Percentiles rank a stretch among this genome's conserved stretches.
These are phyloP conservation scores for Fusarium poae DNA, from an alignment of 2,329 filamentous ascomycete genomes.

Conservation along the genomic window DNA sequence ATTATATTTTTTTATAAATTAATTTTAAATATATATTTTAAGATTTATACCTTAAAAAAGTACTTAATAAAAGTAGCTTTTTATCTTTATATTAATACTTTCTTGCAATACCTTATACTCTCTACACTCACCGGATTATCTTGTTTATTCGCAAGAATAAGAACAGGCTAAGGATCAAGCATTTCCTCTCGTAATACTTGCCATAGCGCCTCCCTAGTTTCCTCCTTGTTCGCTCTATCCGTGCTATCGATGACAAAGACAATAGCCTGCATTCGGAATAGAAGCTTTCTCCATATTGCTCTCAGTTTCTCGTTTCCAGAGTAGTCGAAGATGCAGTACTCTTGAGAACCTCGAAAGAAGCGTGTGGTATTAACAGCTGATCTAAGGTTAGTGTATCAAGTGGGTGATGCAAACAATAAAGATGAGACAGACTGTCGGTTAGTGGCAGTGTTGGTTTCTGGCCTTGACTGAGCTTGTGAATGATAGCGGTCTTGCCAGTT, in stretches of 20 bases:
- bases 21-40: no score
- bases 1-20: no score
- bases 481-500: background rate
- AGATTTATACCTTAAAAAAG: no score
- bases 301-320: background rate
- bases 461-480: background rate
- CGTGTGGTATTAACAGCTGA: background rate
- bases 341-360: background rate
- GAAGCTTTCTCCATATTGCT: slow-evolving; percentile 13
- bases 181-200: background rate
- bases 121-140: slow-evolving; percentile 14
- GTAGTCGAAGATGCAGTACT: slow-evolving; percentile 13
- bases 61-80: no score
- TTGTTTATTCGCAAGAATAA: slow-evolving; percentile 27
- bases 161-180: slow-evolving; percentile 3
- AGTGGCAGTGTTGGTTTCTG: rapidly evolving
- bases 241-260: slow-evolving; percentile 15
- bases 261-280: background rate
- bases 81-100: no score
- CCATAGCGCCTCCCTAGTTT: background rate
- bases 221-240: background rate
- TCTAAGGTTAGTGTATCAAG: background rate
- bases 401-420: rapidly evolving
- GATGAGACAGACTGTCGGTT: background rate
- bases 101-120: no score